Conservation (phyloP, 73 alveolate genomes). For the Symbiodinium natans region DNA sequence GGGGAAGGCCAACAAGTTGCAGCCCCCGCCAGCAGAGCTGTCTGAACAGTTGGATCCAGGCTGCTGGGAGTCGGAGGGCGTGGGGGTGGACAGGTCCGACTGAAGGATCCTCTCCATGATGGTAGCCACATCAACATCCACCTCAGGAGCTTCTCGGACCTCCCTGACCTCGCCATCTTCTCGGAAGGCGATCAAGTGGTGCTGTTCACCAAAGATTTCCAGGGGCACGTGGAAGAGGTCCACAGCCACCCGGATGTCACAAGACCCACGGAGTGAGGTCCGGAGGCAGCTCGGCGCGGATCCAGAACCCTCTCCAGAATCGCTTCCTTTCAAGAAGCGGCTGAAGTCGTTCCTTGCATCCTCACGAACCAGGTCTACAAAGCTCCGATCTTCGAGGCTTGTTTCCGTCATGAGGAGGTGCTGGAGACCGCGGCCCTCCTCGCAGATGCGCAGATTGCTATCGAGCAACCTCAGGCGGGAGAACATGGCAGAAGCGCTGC, state of each 20-base stretch:
- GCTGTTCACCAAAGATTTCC: not conserved
- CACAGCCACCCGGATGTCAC: not conserved
- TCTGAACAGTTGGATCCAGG: not conserved
- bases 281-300: not conserved
- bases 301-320: not conserved
- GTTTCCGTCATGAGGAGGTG: not conserved
- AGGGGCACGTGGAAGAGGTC: slow-evolving; percentile 6
- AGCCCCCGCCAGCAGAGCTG: not conserved
- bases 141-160: not conserved
- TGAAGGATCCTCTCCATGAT: not conserved
- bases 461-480: not conserved
- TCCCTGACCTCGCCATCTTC: not conserved
- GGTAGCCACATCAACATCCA: not conserved
- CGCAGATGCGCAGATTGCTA: not conserved
- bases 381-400: not conserved
- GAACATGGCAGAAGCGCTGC: too few relatives aligned
- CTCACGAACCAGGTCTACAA: not conserved
- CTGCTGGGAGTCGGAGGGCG: not conserved
- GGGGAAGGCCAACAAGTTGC: not conserved
- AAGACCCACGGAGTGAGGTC: not conserved
- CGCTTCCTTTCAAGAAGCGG: not conserved
- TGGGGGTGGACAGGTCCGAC: not conserved
- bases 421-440: not conserved
- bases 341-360: not conserved
- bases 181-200: not conserved